phyloP scores from a whole-genome alignment of 2,329 filamentous ascomycete species.

The Bipolaris cookei region DNA sequence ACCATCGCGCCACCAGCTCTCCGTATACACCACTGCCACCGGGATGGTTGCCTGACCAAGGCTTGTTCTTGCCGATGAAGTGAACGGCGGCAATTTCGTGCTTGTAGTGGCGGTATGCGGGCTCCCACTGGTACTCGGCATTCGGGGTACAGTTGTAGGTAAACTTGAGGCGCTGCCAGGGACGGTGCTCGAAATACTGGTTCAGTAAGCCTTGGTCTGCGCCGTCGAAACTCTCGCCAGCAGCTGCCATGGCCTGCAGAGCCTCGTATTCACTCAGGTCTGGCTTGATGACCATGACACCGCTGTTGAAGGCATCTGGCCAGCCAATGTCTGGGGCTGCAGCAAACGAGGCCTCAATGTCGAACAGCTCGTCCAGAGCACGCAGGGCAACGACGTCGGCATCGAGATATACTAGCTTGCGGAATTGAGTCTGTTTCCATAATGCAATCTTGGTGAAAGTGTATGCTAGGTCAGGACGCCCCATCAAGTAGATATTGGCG shows the following conservation, averaged over 20 bases:
- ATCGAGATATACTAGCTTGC: conserved; percentile 92
- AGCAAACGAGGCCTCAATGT: conserved; percentile 65
- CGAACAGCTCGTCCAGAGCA: conserved; percentile 91
- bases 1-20: conserved; percentile 88
- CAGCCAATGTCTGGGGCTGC: conserved; percentile 94
- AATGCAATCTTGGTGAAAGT: conserved; percentile 96
- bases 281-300: conserved; percentile 89
- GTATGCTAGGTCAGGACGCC: conserved; percentile 85
- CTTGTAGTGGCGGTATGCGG: conserved; percentile 92
- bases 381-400: conserved; percentile 90
- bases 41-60: conserved; percentile 66
- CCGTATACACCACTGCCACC: conserved; percentile 71
- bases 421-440: conserved; percentile 89
- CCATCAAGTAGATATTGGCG: conserved; percentile 88
- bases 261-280: conserved; percentile 88
- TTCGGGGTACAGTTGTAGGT: conserved; percentile 97
- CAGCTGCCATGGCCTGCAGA: conserved; percentile 79
- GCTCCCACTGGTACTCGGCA: conserved; percentile 95
- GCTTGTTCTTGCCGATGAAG: conserved; percentile 91
- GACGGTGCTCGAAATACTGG: conserved; percentile 80
- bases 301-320: conserved; percentile 98
- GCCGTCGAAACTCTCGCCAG: conserved; percentile 92
- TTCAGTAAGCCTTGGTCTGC: conserved; percentile 96
- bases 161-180: conserved; percentile 88
- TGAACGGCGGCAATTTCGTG: conserved; percentile 88